Evolutionary conservation across 2,329 filamentous ascomycete species (phyloP).

Genomic region (Falciphora oryzae): DNA sequence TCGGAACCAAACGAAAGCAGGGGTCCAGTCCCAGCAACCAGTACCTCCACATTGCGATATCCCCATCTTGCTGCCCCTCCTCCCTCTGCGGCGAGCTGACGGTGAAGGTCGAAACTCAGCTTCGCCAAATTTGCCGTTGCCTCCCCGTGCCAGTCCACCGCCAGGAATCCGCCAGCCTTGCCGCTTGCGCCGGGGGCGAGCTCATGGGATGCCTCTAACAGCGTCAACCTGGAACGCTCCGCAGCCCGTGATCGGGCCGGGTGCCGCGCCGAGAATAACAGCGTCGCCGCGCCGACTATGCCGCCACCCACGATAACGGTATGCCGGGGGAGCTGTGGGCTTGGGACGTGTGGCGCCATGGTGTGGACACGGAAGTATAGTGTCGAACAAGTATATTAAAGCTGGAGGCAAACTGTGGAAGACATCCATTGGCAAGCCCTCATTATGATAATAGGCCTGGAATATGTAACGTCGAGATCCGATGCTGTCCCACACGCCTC

Average conservation of each 20-base stretch:
- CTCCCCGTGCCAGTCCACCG: constrained; percentile 64
- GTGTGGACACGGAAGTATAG: neutral
- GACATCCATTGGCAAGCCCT: neutral
- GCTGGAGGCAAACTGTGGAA: neutral
- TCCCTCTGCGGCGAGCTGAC: constrained; percentile 53
- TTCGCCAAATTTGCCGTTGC: constrained; percentile 52
- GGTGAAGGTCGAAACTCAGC: constrained; percentile 65
- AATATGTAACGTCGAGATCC: neutral
- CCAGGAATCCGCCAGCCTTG: constrained; percentile 68
- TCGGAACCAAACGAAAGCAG: neutral
- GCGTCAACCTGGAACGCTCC: constrained; percentile 42
- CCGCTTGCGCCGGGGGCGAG: constrained; percentile 72
- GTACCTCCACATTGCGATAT: constrained; percentile 42
- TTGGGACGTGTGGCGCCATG: neutral
- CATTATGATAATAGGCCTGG: neutral
- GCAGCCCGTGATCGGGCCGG: constrained; percentile 55
- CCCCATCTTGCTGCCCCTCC: constrained; percentile 49
- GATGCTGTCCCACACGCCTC: neutral
- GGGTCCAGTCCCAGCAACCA: constrained; percentile 49
- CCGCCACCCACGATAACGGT: constrained; percentile 65
- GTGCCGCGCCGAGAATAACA: constrained; percentile 61
- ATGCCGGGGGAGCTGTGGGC: neutral
- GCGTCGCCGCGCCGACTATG: constrained; percentile 64
- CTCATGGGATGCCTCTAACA: constrained; percentile 41
- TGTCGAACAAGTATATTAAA: neutral